phyloP scores from a whole-genome alignment of 106 monocot species.

The Platanthera zijinensis region DNA sequence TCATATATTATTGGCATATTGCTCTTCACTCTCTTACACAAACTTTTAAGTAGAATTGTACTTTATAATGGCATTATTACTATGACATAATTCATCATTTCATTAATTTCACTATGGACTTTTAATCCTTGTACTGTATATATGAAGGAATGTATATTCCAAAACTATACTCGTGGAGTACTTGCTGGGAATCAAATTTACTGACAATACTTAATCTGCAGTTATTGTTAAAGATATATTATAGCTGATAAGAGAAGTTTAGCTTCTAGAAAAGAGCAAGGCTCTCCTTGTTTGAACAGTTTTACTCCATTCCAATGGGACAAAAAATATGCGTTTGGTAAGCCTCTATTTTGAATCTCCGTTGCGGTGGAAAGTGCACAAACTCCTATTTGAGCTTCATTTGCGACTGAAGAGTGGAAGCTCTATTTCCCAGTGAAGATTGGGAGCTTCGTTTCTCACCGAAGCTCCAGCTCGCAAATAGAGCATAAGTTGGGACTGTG shows the following conservation, averaged over 20 bases:
- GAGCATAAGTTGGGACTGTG: not conserved
- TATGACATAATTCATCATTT: not conserved
- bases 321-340: too few relatives aligned
- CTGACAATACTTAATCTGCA: not conserved
- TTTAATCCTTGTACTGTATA: not conserved
- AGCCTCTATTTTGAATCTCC: too few relatives aligned
- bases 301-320: too few relatives aligned
- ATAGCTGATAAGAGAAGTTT: not conserved
- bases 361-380: too few relatives aligned
- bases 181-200: not conserved
- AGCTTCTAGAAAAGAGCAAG: not conserved
- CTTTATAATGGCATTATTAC: not conserved
- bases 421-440: too few relatives aligned
- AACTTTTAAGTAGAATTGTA: not conserved
- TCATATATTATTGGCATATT: too few relatives aligned
- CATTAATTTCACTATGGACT: not conserved
- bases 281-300: too few relatives aligned
- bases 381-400: too few relatives aligned
- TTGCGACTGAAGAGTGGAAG: too few relatives aligned
- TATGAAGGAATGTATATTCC: not conserved
- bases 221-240: not conserved
- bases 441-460: too few relatives aligned
- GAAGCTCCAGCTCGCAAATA: too few relatives aligned
- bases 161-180: not conserved
- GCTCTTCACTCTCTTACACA: not conserved